phyloP scores from a whole-genome alignment of 306 rosid species.

The Trifolium dubium region DNA sequence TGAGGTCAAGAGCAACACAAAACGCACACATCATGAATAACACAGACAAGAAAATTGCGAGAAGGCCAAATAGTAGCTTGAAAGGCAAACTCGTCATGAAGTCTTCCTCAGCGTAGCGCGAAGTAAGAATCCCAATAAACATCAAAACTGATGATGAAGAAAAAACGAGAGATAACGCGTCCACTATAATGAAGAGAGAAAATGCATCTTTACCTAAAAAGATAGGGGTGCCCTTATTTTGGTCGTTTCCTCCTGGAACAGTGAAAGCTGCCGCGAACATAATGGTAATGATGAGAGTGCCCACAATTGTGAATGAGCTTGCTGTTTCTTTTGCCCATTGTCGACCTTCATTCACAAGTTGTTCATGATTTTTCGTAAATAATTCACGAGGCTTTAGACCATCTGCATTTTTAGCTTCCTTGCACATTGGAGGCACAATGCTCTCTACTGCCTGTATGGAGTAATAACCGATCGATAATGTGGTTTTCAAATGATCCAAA shows the following conservation, averaged over 20 bases:
- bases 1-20: background rate
- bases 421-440: background rate
- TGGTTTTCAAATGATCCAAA: no score
- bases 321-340: conserved; percentile 38
- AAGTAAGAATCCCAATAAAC: background rate
- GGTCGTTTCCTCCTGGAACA: conserved; percentile 33
- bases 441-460: conserved; percentile 26
- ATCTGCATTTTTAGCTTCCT: background rate
- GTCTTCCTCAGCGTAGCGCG: background rate
- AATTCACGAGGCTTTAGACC: background rate
- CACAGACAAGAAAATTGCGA: background rate
- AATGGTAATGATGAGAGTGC: conserved; percentile 24
- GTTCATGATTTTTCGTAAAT: conserved; percentile 26
- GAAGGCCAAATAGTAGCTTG: background rate
- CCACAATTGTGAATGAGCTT: background rate
- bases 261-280: conserved; percentile 36
- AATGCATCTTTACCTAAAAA: background rate
- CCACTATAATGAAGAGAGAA: background rate
- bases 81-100: background rate
- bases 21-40: background rate
- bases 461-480: background rate
- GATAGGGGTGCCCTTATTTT: background rate
- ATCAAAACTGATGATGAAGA: background rate
- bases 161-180: background rate
- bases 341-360: background rate